Conservation (phyloP, 2,329 filamentous ascomycete genomes). For the Stachybotrys chartarum region DNA sequence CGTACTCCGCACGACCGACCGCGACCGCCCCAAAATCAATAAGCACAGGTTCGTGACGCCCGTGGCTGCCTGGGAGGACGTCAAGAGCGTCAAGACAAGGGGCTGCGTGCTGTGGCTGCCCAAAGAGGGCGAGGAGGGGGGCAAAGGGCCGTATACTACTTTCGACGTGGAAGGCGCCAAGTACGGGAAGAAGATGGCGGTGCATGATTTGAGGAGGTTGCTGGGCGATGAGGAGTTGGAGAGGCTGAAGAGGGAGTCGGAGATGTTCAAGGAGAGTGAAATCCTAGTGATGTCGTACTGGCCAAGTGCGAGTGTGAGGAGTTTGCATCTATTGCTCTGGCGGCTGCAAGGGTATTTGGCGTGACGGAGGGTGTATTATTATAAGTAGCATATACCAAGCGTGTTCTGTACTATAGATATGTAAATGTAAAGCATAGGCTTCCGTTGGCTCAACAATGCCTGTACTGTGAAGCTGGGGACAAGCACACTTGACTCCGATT, state of each 20-base stretch:
- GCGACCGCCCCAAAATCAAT: conserved; percentile 6
- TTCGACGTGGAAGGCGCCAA: conserved; percentile 29
- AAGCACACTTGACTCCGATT: too few species aligned
- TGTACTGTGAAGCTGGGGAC: not conserved
- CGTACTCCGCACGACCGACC: conserved; percentile 11
- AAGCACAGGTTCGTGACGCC: conserved; percentile 32
- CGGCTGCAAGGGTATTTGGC: conserved; percentile 49
- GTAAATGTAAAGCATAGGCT: too few species aligned
- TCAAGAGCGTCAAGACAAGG: conserved; percentile 28
- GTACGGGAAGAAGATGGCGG: conserved; percentile 32
- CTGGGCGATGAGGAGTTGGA: conserved; percentile 40
- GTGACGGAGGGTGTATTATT: not conserved
- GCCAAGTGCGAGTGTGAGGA: conserved; percentile 29
- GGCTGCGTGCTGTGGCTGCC: conserved; percentile 40
- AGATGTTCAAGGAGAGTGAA: conserved; percentile 26
- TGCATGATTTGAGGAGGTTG: conserved; percentile 46
- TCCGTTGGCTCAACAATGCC: too few species aligned
- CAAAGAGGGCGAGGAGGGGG: conserved; percentile 13
- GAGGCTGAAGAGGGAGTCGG: conserved; percentile 27
- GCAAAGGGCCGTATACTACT: conserved; percentile 32
- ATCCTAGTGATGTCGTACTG: conserved; percentile 34
- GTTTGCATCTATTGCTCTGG: conserved; percentile 47
- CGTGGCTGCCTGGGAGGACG: conserved; percentile 36
- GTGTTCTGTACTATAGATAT: too few species aligned
- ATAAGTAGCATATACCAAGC: too few species aligned